Evolutionary conservation across 441 rosid species (phyloP).

Genomic region (Euphorbia celastroides): DNA sequence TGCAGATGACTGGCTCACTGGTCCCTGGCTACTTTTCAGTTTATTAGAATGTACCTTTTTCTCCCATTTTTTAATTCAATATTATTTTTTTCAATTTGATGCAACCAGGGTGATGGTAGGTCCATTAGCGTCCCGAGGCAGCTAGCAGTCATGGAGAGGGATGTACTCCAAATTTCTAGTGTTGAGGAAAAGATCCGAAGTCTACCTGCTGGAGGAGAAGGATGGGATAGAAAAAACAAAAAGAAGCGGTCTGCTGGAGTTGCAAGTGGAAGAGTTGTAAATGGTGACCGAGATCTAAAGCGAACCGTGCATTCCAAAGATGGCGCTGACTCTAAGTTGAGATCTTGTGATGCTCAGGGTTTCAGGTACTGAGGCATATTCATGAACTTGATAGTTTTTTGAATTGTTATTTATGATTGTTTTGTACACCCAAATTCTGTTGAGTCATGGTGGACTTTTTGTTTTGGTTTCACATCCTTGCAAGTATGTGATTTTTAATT

Average conservation of each 20-base stretch:
- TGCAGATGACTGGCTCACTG: background rate
- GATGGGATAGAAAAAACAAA: constrained; percentile 91
- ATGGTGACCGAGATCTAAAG: constrained; percentile 55
- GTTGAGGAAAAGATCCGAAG: constrained; percentile 81
- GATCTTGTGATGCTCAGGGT: constrained; percentile 57
- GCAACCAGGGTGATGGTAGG: constrained; percentile 54
- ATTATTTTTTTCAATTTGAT: constrained; percentile 4
- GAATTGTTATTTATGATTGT: background rate
- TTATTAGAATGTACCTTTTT: background rate
- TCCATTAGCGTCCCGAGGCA: constrained; percentile 41
- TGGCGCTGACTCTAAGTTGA: constrained; percentile 57
- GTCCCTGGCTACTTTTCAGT: background rate
- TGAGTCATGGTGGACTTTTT: background rate
- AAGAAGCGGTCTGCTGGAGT: constrained; percentile 86
- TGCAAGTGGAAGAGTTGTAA: constrained; percentile 53
- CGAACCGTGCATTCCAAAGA: constrained; percentile 52
- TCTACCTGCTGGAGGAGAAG: constrained; percentile 81
- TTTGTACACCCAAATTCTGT: background rate
- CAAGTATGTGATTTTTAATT: background rate
- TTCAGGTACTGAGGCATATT: constrained; percentile 51
- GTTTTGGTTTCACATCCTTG: background rate
- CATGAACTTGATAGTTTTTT: constrained; percentile 7
- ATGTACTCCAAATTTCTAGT: constrained; percentile 46
- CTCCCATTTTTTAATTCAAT: constrained; percentile 1
- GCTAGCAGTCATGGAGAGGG: constrained; percentile 52